Conservation (phyloP, 345 rosid species). For the Camelina neglecta region DNA sequence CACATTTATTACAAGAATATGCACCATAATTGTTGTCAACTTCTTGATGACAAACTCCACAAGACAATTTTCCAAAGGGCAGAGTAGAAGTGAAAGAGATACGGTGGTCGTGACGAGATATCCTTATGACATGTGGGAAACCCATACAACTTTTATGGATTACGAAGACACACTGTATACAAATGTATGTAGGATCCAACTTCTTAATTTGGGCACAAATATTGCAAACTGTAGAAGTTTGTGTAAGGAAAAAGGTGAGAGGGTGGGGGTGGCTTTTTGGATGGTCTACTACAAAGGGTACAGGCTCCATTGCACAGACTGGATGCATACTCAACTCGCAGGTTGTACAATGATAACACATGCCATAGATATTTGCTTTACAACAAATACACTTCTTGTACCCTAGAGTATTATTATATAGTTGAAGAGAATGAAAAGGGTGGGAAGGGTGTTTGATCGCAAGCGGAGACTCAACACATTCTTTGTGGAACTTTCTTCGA, state of each 20-base stretch:
- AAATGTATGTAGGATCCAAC: background rate
- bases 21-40: background rate
- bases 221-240: background rate
- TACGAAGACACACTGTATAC: background rate
- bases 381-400: too few species aligned
- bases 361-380: too few species aligned
- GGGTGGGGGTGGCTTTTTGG: background rate
- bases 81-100: conserved; percentile 2
- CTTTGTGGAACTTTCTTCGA: too few species aligned
- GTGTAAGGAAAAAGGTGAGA: background rate
- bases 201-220: background rate
- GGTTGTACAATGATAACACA: too few species aligned
- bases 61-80: background rate
- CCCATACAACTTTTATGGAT: background rate
- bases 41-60: background rate
- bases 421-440: too few species aligned
- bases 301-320: too few species aligned
- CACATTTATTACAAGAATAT: background rate
- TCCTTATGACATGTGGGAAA: conserved; percentile 15
- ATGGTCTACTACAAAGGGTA: background rate
- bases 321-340: too few species aligned
- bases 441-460: too few species aligned
- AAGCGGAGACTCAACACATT: too few species aligned
- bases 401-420: too few species aligned
- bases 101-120: conserved; percentile 32